Base-by-base conservation (phyloP, 768 basidiomycete species). In the Boletus speciosus region DNA sequence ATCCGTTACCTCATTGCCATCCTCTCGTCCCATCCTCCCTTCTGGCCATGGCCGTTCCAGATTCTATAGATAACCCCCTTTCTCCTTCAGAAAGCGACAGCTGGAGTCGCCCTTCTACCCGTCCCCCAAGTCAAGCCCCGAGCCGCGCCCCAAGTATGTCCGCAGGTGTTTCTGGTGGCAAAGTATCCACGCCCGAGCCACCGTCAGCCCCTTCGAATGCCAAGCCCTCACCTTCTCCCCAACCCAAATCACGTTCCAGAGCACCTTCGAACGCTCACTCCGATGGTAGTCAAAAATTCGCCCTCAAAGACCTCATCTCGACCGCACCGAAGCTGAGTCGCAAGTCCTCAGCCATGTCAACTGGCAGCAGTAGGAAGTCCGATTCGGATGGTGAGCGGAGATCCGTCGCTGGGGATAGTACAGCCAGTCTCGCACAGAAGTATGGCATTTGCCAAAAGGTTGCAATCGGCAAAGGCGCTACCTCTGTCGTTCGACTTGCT, bases 381-480 rank as follows among this genome's bases (percentile, higher is more conserved):
- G 87, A 88, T 70, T 89, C 82, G 46, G 86, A 84, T 32, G 75
- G 71, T 37, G 76, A 70, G 38, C 70, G 70, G 49, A 72, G 72
- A 66, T 78, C 76, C 44, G 76, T 69, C 8, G 72, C 71, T 1
- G 82, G 78, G 4, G 84, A 81, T 38, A 81, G 78, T 54, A 77
- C 81, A 11, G 76, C 76, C 14, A 82, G 79, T 56, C 65, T 88
- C 59, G 73, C 88, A 37, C 85, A 93, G 73, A 98, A 98, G 79
- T 99, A 98, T 66, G 97, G 96, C 32, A 85, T 97, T 12, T 98
- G 95, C 71, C 93, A 95, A 76, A 93, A 92, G 75, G 84, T 93
- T 21, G 95, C 96, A 12, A 97, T 99, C 59, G 96, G 96, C 37
- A 97, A 94, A 71, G 96, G 96, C 19, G 97, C 96, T n/a, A 99